These are phyloP conservation scores for Fusarium sp. DNA, from an alignment of 2,329 filamentous ascomycete species.

Conservation along the genomic window DNA sequence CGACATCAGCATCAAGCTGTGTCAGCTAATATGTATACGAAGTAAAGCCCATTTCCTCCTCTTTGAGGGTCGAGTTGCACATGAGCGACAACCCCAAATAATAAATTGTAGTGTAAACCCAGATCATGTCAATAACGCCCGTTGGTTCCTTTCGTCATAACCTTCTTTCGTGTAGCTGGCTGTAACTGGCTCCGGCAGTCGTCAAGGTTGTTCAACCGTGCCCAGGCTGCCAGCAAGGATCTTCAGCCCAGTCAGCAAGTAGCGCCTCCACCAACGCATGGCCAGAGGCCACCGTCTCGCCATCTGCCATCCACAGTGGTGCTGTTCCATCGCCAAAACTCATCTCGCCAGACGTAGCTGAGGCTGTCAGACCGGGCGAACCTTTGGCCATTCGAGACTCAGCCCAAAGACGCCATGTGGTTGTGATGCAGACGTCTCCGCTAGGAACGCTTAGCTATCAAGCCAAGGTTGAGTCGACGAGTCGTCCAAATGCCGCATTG, in stretches of 20 bases:
- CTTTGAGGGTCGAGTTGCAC: conserved; percentile 15
- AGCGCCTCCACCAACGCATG: conserved; percentile 38
- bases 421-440: neutral
- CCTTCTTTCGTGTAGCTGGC: conserved; percentile 23
- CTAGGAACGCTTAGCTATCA: conserved; percentile 1
- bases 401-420: neutral
- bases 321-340: conserved; percentile 24
- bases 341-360: conserved; percentile 24
- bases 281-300: conserved; percentile 27
- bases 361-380: conserved; percentile 23
- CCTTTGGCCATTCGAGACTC: neutral
- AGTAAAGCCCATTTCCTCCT: conserved; percentile 34
- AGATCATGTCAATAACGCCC: conserved; percentile 11
- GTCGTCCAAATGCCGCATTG: conserved; percentile 10
- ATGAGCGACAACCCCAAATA: conserved; percentile 21
- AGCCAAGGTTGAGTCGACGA: neutral
- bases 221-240: conserved; percentile 37
- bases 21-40: conserved; percentile 39
- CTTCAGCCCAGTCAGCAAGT: conserved; percentile 43
- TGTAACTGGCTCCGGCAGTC: conserved; percentile 29
- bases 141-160: conserved; percentile 24
- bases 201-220: conserved; percentile 21
- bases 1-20: conserved; percentile 42
- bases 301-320: conserved; percentile 20
- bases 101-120: conserved; percentile 15